Percentiles rank a stretch among this genome's conserved stretches.
phyloP scores from a whole-genome alignment of 306 rosid genomes.

The Herpetospermum pedunculosum region DNA sequence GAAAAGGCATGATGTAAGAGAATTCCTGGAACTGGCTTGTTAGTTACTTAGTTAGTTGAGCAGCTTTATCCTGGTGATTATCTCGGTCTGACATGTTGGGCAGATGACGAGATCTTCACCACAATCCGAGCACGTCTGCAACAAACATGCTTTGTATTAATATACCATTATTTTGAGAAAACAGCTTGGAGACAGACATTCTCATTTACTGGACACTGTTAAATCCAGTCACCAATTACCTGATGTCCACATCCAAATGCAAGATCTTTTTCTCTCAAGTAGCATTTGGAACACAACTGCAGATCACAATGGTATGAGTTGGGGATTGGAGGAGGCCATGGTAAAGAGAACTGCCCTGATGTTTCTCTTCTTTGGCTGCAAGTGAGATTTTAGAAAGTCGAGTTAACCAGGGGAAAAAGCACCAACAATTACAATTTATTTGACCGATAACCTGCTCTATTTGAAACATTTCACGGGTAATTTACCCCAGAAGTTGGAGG shows the following conservation, averaged over 20 bases:
- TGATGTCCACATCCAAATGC: conserved; percentile 1
- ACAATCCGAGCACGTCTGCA: neutral
- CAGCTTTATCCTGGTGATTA: neutral
- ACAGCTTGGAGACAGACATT: neutral
- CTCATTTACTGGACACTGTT: neutral
- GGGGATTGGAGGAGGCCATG: neutral
- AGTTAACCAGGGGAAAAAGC: neutral
- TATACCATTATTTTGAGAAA: neutral
- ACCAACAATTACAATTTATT: neutral
- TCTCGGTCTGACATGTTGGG: neutral
- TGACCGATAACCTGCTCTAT: neutral
- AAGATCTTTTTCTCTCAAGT: neutral
- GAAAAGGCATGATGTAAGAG: neutral
- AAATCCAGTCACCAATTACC: neutral
- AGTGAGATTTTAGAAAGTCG: neutral
- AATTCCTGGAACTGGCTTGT: neutral
- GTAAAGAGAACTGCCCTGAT: neutral
- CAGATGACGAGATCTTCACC: neutral
- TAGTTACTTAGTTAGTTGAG: neutral
- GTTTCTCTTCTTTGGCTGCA: neutral
- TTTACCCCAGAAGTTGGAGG: neutral
- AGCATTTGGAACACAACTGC: neutral
- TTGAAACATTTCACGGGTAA: neutral
- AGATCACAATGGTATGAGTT: neutral
- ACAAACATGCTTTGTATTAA: neutral